These are phyloP conservation scores for Fraxinus angustifolia DNA, from an alignment of 305 asterid genomes.

Conservation along the genomic window DNA sequence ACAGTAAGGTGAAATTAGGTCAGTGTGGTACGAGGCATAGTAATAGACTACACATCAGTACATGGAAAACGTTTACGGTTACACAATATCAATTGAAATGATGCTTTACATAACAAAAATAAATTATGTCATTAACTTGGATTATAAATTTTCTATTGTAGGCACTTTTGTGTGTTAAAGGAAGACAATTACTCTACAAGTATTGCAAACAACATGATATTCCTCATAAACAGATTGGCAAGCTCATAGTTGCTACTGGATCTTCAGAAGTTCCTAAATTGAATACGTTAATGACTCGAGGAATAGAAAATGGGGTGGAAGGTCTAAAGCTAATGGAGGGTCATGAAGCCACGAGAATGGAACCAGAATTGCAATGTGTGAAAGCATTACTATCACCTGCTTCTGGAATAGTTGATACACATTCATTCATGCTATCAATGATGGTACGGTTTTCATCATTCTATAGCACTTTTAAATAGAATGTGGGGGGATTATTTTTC, in stretches of 20 bases:
- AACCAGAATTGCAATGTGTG: conserved; percentile 64
- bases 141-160: conserved; percentile 20
- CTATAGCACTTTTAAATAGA: not conserved
- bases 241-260: conserved; percentile 81
- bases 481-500: not conserved
- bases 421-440: conserved; percentile 68
- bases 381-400: conserved; percentile 68
- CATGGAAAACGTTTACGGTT: not conserved
- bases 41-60: not conserved
- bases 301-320: conserved; percentile 66
- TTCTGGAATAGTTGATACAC: conserved; percentile 73
- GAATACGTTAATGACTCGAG: conserved; percentile 48
- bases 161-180: conserved; percentile 66
- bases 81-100: not conserved
- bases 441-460: conserved; percentile 44
- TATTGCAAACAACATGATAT: conserved; percentile 60
- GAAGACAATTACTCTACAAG: conserved; percentile 62
- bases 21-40: not conserved
- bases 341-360: conserved; percentile 52
- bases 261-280: conserved; percentile 62
- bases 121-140: not conserved
- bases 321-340: conserved; percentile 60
- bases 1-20: not conserved
- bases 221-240: conserved; percentile 74
- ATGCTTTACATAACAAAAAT: not conserved